Evolutionary conservation across 2,329 filamentous ascomycete genomes (phyloP), one percentile per base, ranked within the genome.

Genomic region (Dactylellina sp.): DNA sequence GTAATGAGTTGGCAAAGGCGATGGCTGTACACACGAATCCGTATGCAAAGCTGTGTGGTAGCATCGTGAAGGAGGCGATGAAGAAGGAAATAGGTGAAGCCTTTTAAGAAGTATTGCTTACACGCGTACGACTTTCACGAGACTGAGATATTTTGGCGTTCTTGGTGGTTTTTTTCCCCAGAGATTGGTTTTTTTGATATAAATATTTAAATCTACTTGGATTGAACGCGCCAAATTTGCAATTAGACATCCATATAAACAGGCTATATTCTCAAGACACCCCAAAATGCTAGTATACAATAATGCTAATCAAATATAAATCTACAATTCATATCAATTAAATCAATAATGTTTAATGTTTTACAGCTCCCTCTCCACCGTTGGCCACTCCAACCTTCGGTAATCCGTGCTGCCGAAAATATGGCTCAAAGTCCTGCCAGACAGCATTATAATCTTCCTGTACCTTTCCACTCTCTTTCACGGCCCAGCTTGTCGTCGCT

Each of bases 381-480:
- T 52, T 63, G 2, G 62, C 55, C 14, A 59, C 40, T 20, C 62
- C 71, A 16, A 39, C 16, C 12, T 63, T 75, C 37, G 71, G 71
- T 24, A 75, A 59, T 32, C 39, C 28, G 25, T 75, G 56, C 20
- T 62, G 9, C 35, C 71, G 57, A 57, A 89, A 91, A 79, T 90
- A 86, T 46, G 88, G 84, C 81, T 87, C 86, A 59, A 91, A 82
- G 0, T 85, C 85, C 25, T 84, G 88, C 92, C 92, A 97, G 80
- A 91, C 90, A 66, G 89, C 87, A 79, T 88, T 93, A 79, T 95
- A 96, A 65, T 86, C 86, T 76, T 87, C 84, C 82, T 91, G 89
- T 42, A 91, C 86, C 81, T 91, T 91, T 78, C 84, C 82, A 79
- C 89, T 94, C 75, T 86, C 86, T 80, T 87, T 89, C 75, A 91